A percentile compares a stretch with the other conserved stretches of the same genome.
Conservation (phyloP, 164 flowering plant genomes). For the Pachysandra terminalis region DNA sequence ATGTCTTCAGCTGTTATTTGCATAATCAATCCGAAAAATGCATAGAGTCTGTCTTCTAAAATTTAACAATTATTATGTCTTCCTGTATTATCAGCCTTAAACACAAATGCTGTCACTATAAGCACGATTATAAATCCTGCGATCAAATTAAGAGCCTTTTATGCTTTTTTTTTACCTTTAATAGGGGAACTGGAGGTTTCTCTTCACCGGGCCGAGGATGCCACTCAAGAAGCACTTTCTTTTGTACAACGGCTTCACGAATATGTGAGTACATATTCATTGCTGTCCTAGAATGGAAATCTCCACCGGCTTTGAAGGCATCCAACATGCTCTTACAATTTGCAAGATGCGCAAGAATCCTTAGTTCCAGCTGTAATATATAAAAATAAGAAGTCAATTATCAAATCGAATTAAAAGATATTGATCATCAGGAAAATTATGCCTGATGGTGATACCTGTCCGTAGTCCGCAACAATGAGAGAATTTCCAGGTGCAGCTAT, state of each 20-base stretch:
- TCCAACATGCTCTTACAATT: conserved; percentile 93
- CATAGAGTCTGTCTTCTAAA: too few species aligned
- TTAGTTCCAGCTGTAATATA: conserved; percentile 72
- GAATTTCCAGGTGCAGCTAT: conserved; percentile 91
- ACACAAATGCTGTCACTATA: too few species aligned
- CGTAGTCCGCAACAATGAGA: conserved; percentile 95
- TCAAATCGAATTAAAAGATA: neutral
- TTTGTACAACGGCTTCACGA: conserved; percentile 65
- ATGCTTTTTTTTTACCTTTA: conserved; percentile 60
- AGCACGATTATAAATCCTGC: neutral
- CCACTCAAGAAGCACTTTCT: conserved; percentile 88
- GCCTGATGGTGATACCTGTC: conserved; percentile 52
- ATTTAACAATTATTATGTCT: too few species aligned
- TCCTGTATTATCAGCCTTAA: too few species aligned
- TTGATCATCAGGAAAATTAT: neutral
- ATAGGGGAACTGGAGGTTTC: conserved; percentile 85
- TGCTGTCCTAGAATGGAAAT: conserved; percentile 98
- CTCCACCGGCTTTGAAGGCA: conserved; percentile 97
- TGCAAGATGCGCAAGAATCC: conserved; percentile 96
- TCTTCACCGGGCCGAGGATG: conserved; percentile 88
- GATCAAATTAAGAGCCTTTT: neutral
- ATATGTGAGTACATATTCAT: conserved; percentile 96
- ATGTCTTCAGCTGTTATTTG: neutral
- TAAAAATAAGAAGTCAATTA: conserved; percentile 8
- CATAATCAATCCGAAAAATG: neutral